phyloP scores from a whole-genome alignment of 2,329 filamentous ascomycete genomes.

The Penicillium psychrosexuale region DNA sequence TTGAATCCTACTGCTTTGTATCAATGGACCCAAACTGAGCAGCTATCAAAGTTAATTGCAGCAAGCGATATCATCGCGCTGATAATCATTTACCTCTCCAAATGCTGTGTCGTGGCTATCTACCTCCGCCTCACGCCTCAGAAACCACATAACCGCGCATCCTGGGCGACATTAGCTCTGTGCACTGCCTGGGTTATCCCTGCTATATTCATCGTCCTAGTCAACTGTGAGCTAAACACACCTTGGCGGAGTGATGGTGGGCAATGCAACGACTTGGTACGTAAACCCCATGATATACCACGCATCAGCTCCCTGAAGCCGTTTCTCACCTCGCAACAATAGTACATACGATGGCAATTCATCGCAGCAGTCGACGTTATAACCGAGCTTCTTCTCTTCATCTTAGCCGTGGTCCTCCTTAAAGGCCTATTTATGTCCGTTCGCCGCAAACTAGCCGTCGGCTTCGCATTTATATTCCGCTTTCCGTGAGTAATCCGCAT shows the following conservation, averaged over 20 bases:
- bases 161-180: conserved; percentile 35
- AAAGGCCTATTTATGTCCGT: conserved; percentile 34
- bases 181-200: conserved; percentile 40
- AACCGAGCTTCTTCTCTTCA: conserved; percentile 35
- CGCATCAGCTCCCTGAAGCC: neutral
- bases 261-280: conserved; percentile 28
- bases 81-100: conserved; percentile 40
- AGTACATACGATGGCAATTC: conserved; percentile 36
- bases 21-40: neutral
- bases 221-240: conserved; percentile 41
- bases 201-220: conserved; percentile 40
- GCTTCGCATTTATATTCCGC: conserved; percentile 35
- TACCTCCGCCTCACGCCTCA: conserved; percentile 47
- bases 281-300: neutral
- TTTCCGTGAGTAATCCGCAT: conserved; percentile 33
- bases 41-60: conserved; percentile 28
- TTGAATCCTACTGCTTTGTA: neutral
- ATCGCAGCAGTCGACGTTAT: conserved; percentile 37
- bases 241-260: conserved; percentile 34
- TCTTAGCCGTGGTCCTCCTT: conserved; percentile 30
- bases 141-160: conserved; percentile 38
- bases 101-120: conserved; percentile 41
- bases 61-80: conserved; percentile 45
- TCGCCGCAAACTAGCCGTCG: conserved; percentile 32
- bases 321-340: neutral